phyloP scores from a whole-genome alignment of 495 filamentous ascomycete genomes.

The Viridothelium virens region DNA sequence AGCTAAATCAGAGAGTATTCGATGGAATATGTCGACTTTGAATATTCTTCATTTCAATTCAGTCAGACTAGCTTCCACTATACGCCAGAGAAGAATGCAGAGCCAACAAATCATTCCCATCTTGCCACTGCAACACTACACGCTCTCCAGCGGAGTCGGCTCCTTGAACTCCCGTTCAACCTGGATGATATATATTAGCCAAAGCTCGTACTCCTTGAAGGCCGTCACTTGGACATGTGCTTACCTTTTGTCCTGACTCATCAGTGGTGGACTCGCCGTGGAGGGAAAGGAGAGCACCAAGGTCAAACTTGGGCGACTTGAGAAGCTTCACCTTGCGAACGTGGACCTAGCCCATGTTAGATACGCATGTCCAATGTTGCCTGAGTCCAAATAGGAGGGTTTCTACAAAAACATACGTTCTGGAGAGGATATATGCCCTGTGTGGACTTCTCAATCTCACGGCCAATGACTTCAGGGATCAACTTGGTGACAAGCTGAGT shows the following conservation, averaged over 20 bases:
- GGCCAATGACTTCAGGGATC: constrained; percentile 97
- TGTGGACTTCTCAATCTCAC: constrained; percentile 98
- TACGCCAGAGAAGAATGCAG: constrained; percentile 7
- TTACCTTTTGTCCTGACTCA: constrained; percentile 85
- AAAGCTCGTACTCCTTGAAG: neutral
- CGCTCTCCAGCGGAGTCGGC: constrained; percentile 70
- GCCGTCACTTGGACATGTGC: neutral
- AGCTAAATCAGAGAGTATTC: too few species aligned
- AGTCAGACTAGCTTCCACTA: neutral
- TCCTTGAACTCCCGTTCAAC: constrained; percentile 99
- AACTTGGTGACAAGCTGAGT: constrained; percentile 94
- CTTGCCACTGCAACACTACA: constrained; percentile 49
- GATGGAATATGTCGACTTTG: too few species aligned
- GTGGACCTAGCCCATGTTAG: constrained; percentile 62
- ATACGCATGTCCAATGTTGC: neutral
- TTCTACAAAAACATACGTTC: constrained; percentile 59
- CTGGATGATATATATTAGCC: constrained; percentile 18
- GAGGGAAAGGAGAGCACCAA: constrained; percentile 84
- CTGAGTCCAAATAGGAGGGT: constrained; percentile 16
- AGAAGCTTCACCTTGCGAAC: constrained; percentile 99
- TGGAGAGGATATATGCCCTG: constrained; percentile 99
- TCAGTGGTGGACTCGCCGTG: constrained; percentile 96
- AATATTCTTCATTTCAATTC: neutral
- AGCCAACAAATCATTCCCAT: neutral
- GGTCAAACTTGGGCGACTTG: constrained; percentile 96